These are phyloP conservation scores for Psidium guajava DNA, from an alignment of 345 rosid species.

Conservation along the genomic window DNA sequence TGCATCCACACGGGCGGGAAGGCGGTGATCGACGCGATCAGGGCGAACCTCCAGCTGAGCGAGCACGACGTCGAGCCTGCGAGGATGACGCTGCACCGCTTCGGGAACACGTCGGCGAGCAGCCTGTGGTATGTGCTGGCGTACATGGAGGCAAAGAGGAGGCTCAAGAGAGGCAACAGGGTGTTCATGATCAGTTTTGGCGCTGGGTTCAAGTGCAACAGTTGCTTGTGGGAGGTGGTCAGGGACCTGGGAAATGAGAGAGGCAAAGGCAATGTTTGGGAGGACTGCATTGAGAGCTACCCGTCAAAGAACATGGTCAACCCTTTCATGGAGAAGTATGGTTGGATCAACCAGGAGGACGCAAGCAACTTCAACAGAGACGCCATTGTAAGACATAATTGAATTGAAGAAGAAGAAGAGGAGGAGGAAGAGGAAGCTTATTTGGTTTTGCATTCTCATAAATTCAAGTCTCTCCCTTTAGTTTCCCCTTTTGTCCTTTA, in stretches of 20 bases:
- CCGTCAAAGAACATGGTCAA: slow-evolving; percentile 52
- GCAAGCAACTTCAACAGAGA: slow-evolving; percentile 24
- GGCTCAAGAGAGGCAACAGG: slow-evolving; percentile 63
- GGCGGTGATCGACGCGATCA: slow-evolving; percentile 83
- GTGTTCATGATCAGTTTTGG: slow-evolving; percentile 65
- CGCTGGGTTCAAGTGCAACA: slow-evolving; percentile 75
- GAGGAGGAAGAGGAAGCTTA: neutral
- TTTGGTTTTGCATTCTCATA: neutral
- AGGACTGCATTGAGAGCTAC: slow-evolving; percentile 50
- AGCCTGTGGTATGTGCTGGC: slow-evolving; percentile 91
- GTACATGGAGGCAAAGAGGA: slow-evolving; percentile 84
- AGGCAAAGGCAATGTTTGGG: slow-evolving; percentile 32
- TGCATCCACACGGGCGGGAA: slow-evolving; percentile 88
- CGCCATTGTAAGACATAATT: neutral
- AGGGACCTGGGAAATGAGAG: slow-evolving; percentile 28
- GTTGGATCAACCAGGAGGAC: slow-evolving; percentile 86
- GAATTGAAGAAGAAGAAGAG: neutral
- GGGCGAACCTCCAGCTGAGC: slow-evolving; percentile 39
- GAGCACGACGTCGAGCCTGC: slow-evolving; percentile 85
- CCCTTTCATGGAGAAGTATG: slow-evolving; percentile 76
- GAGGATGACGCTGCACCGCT: slow-evolving; percentile 84
- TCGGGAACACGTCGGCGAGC: slow-evolving; percentile 84
- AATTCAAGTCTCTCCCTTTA: neutral
- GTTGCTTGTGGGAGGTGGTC: slow-evolving; percentile 65
- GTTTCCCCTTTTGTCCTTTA: neutral